Base-by-base conservation (phyloP, 805 yeast species). In the Grigorovia transvaalensis region DNA sequence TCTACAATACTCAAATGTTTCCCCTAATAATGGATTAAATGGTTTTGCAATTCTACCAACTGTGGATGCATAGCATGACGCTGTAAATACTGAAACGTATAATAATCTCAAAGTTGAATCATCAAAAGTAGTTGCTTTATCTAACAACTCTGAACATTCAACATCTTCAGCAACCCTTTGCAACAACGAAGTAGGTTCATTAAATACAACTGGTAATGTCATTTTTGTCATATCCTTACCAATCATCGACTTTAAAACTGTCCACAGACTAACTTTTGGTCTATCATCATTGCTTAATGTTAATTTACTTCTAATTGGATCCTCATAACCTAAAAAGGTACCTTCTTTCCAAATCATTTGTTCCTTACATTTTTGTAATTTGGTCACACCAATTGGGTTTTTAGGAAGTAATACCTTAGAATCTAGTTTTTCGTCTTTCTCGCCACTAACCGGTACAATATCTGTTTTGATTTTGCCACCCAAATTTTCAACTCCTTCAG, bases 201-300 rank as follows among this genome's bases (percentile, higher is more conserved):
- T 91, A 72, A 91, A 91, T 0, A 96, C 81, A n/a, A 91, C 99
- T 1, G 99, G 99, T 35, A 91, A 77, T 0, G 99, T 80, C 88
- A 91, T 90, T 66, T 80, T 83, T 6, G 98, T 90, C 95, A 93
- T 88, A 68, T 91, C 99, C 65, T 89, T 90, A 56, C 99, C 99
- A 65, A 91, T 86, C 82, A 91, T 79, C 1, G 95, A 87, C 67
- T 88, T 90, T 64, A 91, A 76, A 54, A 90, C 89, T 49, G 95
- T 89, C 98, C 98, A 91, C 53, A 91, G 72, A 18, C 96, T 85
- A 45, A 91, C 81, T 61, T 79, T 80, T 19, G 99, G 98, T 63
- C 99, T 77, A 59, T 86, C 79, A 62, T 91, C 96, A 54, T 82
- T 88, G 57, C 84, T 87, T 65, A 88, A 71, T 7, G 77, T 72